Evolutionary conservation across 2,329 filamentous ascomycete species (phyloP), one percentile per base, ranked within the genome.

Genomic region (Lasiodiplodia gonubiensis): DNA sequence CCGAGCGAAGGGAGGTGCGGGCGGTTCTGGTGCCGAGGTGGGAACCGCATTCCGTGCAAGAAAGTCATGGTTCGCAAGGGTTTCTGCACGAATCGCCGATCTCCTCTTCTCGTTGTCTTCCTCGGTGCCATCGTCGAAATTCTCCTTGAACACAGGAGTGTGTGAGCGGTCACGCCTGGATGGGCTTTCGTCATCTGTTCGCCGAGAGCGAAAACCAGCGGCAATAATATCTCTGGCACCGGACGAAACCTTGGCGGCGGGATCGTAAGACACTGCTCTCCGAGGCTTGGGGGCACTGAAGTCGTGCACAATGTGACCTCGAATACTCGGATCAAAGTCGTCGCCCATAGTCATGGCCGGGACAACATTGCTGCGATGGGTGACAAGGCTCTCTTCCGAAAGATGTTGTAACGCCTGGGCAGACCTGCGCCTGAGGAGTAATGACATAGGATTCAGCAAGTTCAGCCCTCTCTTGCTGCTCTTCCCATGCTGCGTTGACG

Each of bases 251-350:
- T n/a, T 53, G 25, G 53, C 30, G 4, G 12, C 21, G 27, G 49
- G 53, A 6, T 60, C 64, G 54, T 69, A 54, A 30, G 65, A 67
- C 35, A 61, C 55, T 4, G 55, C 51, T 35, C 65, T 42, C 55
- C 65, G 33, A 10, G 55, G 78, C 63, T 86, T 80, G 6, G 88
- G 88, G 4, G 85, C 86, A 59, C 86, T 89, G 74, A 90, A 90
- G 72, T 90, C 88, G 77, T 90, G 88, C 1, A 90, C 82, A 25
- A 87, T 84, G 59, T 85, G 88, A 21, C 88, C 88, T 64, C 86
- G 83, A 68, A 89, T 90, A 64, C 87, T 82, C 14, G 87, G 87
- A 71, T 89, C 87, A 72, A 88, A 89, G 71, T 88, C 85, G 68
- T 87, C 86, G 2, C 86, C 86, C 25, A 79, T 54, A 1, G 70